Percentiles rank a stretch among this genome's conserved stretches.
Evolutionary conservation across 2,329 filamentous ascomycete genomes (phyloP).

Genomic region (Aspergillus tanneri): DNA sequence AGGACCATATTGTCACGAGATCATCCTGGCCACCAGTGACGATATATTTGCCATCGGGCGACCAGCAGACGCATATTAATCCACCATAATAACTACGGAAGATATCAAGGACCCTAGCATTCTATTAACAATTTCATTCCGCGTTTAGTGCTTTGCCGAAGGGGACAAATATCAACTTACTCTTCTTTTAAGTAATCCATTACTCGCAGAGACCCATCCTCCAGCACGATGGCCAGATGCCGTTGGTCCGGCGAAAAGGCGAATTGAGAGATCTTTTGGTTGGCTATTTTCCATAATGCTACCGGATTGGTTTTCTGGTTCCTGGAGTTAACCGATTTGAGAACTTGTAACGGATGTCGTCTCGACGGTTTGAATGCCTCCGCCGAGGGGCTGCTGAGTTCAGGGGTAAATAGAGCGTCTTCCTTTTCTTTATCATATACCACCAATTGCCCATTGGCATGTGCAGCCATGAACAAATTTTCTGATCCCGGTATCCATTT

Average conservation of each 20-base stretch:
- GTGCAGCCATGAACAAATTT: slow-evolving; percentile 84
- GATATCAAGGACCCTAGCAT: slow-evolving; percentile 71
- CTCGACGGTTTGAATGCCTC: slow-evolving; percentile 29
- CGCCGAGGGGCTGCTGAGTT: slow-evolving; percentile 46
- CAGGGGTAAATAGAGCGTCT: slow-evolving; percentile 73
- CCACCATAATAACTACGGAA: slow-evolving; percentile 93
- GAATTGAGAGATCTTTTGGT: slow-evolving; percentile 85
- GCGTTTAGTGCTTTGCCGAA: background rate
- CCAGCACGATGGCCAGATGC: slow-evolving; percentile 84
- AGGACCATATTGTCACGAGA: slow-evolving; percentile 91
- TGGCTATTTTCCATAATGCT: slow-evolving; percentile 87
- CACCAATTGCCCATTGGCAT: slow-evolving; percentile 85
- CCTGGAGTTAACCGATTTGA: slow-evolving; percentile 89
- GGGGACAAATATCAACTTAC: slow-evolving; percentile 50
- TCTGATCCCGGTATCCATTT: slow-evolving; percentile 94
- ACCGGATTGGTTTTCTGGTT: slow-evolving; percentile 94
- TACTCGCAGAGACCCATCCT: slow-evolving; percentile 84
- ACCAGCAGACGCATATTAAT: slow-evolving; percentile 93
- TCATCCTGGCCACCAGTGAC: slow-evolving; percentile 95
- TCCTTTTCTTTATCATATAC: slow-evolving; percentile 99
- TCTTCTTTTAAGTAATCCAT: slow-evolving; percentile 90
- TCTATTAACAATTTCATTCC: background rate
- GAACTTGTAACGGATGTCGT: slow-evolving; percentile 60
- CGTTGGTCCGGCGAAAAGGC: slow-evolving; percentile 87
- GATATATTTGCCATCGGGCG: slow-evolving; percentile 92